Evolutionary conservation across 148 eudicot genomes (phyloP).

Genomic region (Pharnaceum exiguum): DNA sequence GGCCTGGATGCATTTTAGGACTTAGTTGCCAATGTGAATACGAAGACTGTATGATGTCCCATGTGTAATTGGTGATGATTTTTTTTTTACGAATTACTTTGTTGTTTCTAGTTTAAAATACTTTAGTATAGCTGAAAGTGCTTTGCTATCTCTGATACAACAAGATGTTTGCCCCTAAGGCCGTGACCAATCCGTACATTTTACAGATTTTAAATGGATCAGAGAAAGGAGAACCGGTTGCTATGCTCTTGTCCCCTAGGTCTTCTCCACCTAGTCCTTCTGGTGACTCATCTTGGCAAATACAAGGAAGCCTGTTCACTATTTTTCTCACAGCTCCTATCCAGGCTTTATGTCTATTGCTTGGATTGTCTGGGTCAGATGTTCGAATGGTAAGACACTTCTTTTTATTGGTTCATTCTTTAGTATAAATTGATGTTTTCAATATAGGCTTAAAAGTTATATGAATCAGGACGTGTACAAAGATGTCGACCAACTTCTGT

Average conservation of each 20-base stretch:
- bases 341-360: conserved; percentile 67
- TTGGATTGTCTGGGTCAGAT: conserved; percentile 66
- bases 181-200: conserved; percentile 2
- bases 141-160: neutral
- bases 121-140: too few relatives aligned
- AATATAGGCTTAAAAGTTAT: conserved; percentile 3
- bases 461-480: conserved; percentile 51
- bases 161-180: neutral
- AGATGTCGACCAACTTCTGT: conserved; percentile 53
- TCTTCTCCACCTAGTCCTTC: conserved; percentile 36
- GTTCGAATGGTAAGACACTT: conserved; percentile 43
- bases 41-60: too few relatives aligned
- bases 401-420: neutral
- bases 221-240: conserved; percentile 77
- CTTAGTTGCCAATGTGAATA: too few relatives aligned
- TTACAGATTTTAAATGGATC: conserved; percentile 60
- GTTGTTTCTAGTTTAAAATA: too few relatives aligned
- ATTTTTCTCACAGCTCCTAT: conserved; percentile 74
- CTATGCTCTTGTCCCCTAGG: conserved; percentile 72
- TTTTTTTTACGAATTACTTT: too few relatives aligned
- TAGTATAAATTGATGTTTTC: neutral
- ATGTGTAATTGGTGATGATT: too few relatives aligned
- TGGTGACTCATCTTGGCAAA: conserved; percentile 48
- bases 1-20: too few relatives aligned
- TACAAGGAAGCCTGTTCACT: conserved; percentile 78